Evolutionary conservation across 164 flowering plant species (phyloP), one percentile per base, ranked within the genome.

Genomic region (Houttuynia cordata): DNA sequence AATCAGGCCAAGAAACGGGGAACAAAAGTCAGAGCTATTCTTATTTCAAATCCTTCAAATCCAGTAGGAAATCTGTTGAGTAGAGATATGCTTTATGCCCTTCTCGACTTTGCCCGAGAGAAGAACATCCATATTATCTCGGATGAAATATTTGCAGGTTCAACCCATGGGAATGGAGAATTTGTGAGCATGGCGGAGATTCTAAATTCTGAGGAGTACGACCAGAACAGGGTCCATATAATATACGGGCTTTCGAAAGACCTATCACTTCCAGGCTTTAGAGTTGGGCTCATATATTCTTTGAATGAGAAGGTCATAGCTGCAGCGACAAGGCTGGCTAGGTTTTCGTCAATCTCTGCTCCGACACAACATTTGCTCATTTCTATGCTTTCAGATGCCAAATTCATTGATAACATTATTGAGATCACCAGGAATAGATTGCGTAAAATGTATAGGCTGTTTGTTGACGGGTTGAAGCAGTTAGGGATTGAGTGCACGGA

Each of bases 1-100:
- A 83, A 71, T 76, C 99, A 88, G 70, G 95, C 97, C 14, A 94
- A 75, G 75, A 94, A 88, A 67, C 86, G 96, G 20, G 91, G 97
- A 23, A 50, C 77, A 39, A 88, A 75, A 76, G 86, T 94, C 53
- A 86, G 94, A 42, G 97, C 93, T 50, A 67, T 94, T 53, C 75
- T 91, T 47, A 70, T 91, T 37, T 79, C 99, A 39, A 94, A 85
- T 71, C 97, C 99, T 3, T 81, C 96, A 60, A 87, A 81, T 68
- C 97, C 99, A 25, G 87, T 81, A 18, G 97, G 99, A 56, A 78
- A 66, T 78, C 65, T 87, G 58, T 64, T 81, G 22, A 75, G 62
- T 64, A 71, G 84, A 52, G 91, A 83, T 10, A 78, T 75, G 24
- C 81, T 91, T 21, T 80, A 74, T 63, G 64, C 64, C 71, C 81